Conservation (phyloP, 192 early-diverging fungal species). For the Jimgerdemannia flammicorona region DNA sequence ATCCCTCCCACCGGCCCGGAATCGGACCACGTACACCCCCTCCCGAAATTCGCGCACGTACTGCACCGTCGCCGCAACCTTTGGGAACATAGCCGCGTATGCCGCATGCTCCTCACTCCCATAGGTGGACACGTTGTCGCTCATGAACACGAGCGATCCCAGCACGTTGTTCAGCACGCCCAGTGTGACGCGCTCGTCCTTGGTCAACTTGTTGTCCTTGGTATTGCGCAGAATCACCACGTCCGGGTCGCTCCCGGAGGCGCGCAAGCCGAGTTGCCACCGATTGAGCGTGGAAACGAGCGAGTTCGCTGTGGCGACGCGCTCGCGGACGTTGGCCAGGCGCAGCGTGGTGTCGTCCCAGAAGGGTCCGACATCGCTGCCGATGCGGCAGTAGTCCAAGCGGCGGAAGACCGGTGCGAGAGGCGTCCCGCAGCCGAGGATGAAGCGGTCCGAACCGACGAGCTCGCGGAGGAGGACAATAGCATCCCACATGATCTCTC, state of each 20-base stretch:
- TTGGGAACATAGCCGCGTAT: constrained; percentile 35
- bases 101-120: constrained; percentile 27
- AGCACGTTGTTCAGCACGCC: constrained; percentile 44
- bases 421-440: constrained; percentile 47
- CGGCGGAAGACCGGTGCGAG: constrained; percentile 38
- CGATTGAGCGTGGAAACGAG: constrained; percentile 39
- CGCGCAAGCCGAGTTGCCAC: constrained; percentile 39
- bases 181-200: constrained; percentile 35
- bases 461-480: constrained; percentile 39
- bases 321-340: constrained; percentile 43
- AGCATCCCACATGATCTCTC: constrained; percentile 49
- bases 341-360: constrained; percentile 48
- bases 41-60: constrained; percentile 19
- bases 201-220: constrained; percentile 35
- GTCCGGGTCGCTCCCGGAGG: constrained; percentile 54
- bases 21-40: constrained; percentile 34
- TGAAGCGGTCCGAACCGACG: constrained; percentile 33
- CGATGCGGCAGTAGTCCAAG: constrained; percentile 47
- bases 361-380: constrained; percentile 40
- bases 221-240: constrained; percentile 41
- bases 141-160: constrained; percentile 44
- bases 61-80: constrained; percentile 13
- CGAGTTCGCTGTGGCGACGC: constrained; percentile 45
- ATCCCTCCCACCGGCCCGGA: constrained; percentile 3
- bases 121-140: constrained; percentile 36